A percentile compares a stretch with the other conserved stretches of the same genome.
Evolutionary conservation across 208 protist species (phyloP).

Genomic region (Trypanosomatidae sp.): DNA sequence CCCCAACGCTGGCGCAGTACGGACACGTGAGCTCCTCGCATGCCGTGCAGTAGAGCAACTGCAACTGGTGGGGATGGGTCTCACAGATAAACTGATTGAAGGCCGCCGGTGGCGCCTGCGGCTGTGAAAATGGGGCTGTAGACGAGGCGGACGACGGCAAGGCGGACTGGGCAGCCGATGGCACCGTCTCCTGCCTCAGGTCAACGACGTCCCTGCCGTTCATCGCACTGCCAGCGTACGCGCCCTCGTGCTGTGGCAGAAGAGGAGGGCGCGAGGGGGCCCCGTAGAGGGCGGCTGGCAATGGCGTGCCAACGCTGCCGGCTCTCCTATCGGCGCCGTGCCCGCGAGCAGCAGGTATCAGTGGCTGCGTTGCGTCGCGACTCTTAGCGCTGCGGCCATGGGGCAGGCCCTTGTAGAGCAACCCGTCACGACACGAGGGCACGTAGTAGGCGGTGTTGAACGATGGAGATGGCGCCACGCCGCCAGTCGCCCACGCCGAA

Average conservation of each 20-base stretch:
- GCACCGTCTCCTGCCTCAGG: not conserved
- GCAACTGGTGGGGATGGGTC: slow-evolving; percentile 37
- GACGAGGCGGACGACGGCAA: not conserved
- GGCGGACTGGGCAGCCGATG: not conserved
- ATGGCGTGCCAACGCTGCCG: not conserved
- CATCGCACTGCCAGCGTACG: not conserved
- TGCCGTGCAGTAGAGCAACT: slow-evolving; percentile 52
- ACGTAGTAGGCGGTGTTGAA: not conserved
- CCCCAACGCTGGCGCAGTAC: slow-evolving; percentile 67
- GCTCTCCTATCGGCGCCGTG: not conserved
- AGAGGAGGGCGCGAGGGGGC: not conserved
- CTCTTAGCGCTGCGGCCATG: not conserved
- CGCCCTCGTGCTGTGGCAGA: not conserved
- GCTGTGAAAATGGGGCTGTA: not conserved
- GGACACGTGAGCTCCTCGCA: slow-evolving; percentile 62
- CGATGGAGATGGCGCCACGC: not conserved
- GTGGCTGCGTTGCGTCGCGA: not conserved
- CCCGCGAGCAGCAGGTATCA: not conserved
- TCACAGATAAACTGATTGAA: slow-evolving; percentile 39
- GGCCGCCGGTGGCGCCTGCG: slow-evolving; percentile 8
- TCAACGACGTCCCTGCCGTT: not conserved
- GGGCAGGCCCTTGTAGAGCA: slow-evolving; percentile 8
- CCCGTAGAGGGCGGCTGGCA: not conserved
- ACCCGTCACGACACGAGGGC: not conserved
- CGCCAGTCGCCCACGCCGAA: not conserved